Evolutionary conservation across 331 rosid species (phyloP), one percentile per base, ranked within the genome.

Genomic region (Rosa hybrid): DNA sequence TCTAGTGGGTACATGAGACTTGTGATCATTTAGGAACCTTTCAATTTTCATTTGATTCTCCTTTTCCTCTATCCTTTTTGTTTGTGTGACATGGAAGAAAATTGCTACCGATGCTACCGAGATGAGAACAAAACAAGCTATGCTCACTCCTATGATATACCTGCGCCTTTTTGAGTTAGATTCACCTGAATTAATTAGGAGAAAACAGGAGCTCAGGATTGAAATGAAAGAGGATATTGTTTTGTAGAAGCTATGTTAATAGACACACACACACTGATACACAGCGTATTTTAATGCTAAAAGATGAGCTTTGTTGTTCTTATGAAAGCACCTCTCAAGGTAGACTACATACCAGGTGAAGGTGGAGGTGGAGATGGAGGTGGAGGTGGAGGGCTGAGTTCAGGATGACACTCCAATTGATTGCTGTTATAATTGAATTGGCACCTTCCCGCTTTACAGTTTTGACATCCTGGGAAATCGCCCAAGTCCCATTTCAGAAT

Each of bases 41-140:
- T 74, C 78, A 41, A 74, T 45, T 17, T 74, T 74, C 23, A 74
- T 23, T 56, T 74, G 78, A 74, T 74, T 74, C 78, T 74, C 41
- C 4, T 74, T 74, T 12, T 74, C 68, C 53, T 13, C 68, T 74
- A 7, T 41, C 38, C 53, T 56, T 0, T 56, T 74, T 56, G 68
- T 20, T 74, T 42, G 51, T 59, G 27, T 75, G 11, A 59, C 56
- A 23, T 23, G 1, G 56, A 41, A 75, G 42, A 75, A 42, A 21
- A 75, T 0, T 13, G 42, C 56, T 42, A 68, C 72, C 3, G 25
- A 59, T 21, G 39, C 68, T 4, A 23, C 12, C 12, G 44, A 75
- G 10, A 75, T 8, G 14, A 75, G 44, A 8, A 60, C 23, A 57
- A 57, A 75, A 21, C 41, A 60, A 23, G 39, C 44, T 23, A 14